Evolutionary conservation across 2,329 filamentous ascomycete genomes (phyloP).

Genomic region (Incumbomyces lentus): DNA sequence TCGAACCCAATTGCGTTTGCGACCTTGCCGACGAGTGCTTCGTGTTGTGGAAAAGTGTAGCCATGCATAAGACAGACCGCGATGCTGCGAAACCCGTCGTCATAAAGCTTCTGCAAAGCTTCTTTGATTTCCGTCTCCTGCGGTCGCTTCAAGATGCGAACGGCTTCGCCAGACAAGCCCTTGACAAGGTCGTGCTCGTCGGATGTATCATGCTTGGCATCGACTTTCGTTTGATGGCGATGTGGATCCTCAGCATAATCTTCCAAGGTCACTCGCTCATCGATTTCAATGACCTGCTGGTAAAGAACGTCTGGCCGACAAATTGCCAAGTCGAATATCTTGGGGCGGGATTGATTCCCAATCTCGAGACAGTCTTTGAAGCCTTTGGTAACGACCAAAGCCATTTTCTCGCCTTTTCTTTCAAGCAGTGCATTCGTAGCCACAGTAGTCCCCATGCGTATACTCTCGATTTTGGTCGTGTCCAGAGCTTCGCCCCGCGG

Average conservation of each 20-base stretch:
- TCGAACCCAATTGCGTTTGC: constrained; percentile 71
- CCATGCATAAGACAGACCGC: constrained; percentile 87
- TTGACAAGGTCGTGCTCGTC: constrained; percentile 42
- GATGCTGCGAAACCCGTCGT: constrained; percentile 65
- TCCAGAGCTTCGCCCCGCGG: constrained; percentile 71
- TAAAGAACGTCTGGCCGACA: constrained; percentile 80
- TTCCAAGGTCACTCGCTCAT: constrained; percentile 82
- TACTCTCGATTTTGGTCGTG: constrained; percentile 74
- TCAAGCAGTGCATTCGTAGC: constrained; percentile 87
- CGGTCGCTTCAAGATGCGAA: constrained; percentile 58
- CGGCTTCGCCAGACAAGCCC: constrained; percentile 63
- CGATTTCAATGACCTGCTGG: constrained; percentile 73
- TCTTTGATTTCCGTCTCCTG: constrained; percentile 41
- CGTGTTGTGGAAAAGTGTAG: constrained; percentile 82
- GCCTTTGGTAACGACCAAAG: constrained; percentile 74
- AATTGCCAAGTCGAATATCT: constrained; percentile 85
- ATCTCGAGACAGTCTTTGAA: constrained; percentile 83
- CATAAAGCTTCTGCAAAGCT: constrained; percentile 57
- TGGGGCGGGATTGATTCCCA: constrained; percentile 79
- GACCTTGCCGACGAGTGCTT: constrained; percentile 63
- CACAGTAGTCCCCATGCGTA: constrained; percentile 92
- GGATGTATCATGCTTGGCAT: constrained; percentile 39
- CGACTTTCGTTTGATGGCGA: constrained; percentile 47
- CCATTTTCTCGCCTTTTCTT: constrained; percentile 79
- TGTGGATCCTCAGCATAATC: constrained; percentile 83